Evolutionary conservation across 1,284 basidiomycete species (phyloP), one percentile per base, ranked within the genome.

Genomic region (Clitocybe nebularis): DNA sequence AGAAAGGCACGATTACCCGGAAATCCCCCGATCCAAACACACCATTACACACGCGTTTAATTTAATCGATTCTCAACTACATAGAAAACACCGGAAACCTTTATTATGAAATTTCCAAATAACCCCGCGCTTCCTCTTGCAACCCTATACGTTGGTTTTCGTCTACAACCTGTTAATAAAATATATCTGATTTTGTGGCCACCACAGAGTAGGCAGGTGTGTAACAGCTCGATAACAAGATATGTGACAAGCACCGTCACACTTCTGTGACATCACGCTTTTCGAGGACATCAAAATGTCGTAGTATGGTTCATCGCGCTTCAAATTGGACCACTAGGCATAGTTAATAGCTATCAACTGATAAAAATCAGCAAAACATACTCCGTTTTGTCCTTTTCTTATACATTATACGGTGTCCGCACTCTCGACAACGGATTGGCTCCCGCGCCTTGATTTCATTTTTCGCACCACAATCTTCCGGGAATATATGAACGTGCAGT

Each of bases 331-430:
- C 88, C 85, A 90, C 87, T 84, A 50, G 47, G 21, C 47, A 48
- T 40, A 44, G 49, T 43, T n/a, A 42, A 16, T 13, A 25, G 46
- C 9, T 39, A 28, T 35, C 9, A 30, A 36, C 24, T 30, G 22
- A 33, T 14, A 7, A 40, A 39, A 19, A 19, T 46, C 49, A 26
- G 43, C 36, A 24, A 38, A n/a, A 82, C 90, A 63, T 61, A 98
- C 95, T 96, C 72, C 92, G 76, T 62, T 84, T 91, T 14, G 94
- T 97, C 56, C 95, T 74, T 67, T 96, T 96, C 72, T 99, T 99
- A 74, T 97, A 98, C 92, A 99, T 96, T 63, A 99, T 94, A 50
- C 95, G 84, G 65, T 97, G 95, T 2, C 95, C 95, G 60, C 95
- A 99, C 63, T 98, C 93, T 56, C 89, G 79, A 69, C 95, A 99